Conservation (phyloP, 306 rosid genomes). For the Inga leiocalycina region DNA sequence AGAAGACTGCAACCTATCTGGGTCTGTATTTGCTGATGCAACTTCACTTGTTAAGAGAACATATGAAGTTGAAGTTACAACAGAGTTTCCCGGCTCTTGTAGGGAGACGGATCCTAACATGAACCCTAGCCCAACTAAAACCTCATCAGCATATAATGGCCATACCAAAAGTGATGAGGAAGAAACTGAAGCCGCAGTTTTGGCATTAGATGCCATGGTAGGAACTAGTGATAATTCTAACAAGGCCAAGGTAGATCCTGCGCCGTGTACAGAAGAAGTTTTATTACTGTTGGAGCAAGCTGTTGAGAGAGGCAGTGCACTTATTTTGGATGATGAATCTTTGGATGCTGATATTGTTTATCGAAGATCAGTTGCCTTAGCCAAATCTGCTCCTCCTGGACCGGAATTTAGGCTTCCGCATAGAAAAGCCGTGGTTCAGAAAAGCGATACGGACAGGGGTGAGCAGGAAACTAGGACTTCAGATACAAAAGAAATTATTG, state of each 20-base stretch:
- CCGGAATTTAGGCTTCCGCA: constrained; percentile 55
- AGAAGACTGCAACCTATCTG: constrained; percentile 29
- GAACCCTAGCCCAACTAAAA: constrained; percentile 15
- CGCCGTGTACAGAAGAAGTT: constrained; percentile 50
- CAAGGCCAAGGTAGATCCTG: constrained; percentile 29
- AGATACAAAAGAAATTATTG: constrained; percentile 35
- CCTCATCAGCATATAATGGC: constrained; percentile 26
- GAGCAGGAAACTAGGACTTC: constrained; percentile 36
- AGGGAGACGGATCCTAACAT: constrained; percentile 37
- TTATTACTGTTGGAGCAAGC: constrained; percentile 68
- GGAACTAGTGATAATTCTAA: constrained; percentile 28
- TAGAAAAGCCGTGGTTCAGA: constrained; percentile 37
- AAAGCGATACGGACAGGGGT: constrained; percentile 27
- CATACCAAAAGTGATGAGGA: constrained; percentile 4
- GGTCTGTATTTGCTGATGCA: constrained; percentile 31
- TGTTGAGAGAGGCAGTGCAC: constrained; percentile 69
- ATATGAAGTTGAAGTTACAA: constrained; percentile 34
- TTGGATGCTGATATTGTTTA: constrained; percentile 72
- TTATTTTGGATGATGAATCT: constrained; percentile 53
- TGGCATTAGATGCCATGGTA: constrained; percentile 22
- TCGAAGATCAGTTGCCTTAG: constrained; percentile 59
- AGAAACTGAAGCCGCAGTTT: constrained; percentile 18
- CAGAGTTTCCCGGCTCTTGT: constrained; percentile 32
- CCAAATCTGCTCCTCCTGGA: constrained; percentile 72
- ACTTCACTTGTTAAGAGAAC: constrained; percentile 36